These are phyloP conservation scores for Candida sphagnicola DNA, from an alignment of 805 yeast species.

Conservation along the genomic window DNA sequence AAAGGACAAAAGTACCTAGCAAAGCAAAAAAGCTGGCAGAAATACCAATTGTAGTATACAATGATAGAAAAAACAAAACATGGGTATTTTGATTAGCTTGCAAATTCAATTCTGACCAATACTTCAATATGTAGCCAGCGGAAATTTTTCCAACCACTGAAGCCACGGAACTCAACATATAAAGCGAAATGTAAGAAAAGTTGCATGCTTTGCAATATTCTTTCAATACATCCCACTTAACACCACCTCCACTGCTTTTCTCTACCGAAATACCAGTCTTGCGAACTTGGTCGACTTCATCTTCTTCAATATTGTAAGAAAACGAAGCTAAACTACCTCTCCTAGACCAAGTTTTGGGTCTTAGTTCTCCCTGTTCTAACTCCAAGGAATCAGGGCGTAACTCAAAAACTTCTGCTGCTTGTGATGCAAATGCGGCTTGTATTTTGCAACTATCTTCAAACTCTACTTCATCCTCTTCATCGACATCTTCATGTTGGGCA, in stretches of 20 bases:
- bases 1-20: slow-evolving; percentile 24
- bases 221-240: slow-evolving; percentile 23
- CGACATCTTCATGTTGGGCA: slow-evolving; percentile 11
- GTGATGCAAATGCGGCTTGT: no score
- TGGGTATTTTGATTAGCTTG: slow-evolving; percentile 20
- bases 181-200: slow-evolving; percentile 19
- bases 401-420: slow-evolving; percentile 10
- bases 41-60: slow-evolving; percentile 26
- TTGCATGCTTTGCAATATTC: slow-evolving; percentile 32
- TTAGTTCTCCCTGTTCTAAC: slow-evolving; percentile 8
- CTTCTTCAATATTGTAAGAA: slow-evolving; percentile 29
- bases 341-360: slow-evolving; percentile 12
- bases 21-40: slow-evolving; percentile 23
- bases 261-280: slow-evolving; percentile 18
- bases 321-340: slow-evolving; percentile 31
- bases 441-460: slow-evolving; percentile 8
- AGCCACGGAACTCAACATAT: slow-evolving; percentile 17
- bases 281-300: slow-evolving; percentile 11
- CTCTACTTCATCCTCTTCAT: slow-evolving; percentile 16
- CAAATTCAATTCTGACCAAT: slow-evolving; percentile 33
- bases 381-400: slow-evolving; percentile 7
- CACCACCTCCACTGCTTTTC: slow-evolving; percentile 30
- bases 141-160: slow-evolving; percentile 16
- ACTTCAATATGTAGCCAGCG: slow-evolving; percentile 28
- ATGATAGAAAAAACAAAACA: slow-evolving; percentile 19